Conservation (phyloP, 805 yeast species). For the Candida xiaguanensis region DNA sequence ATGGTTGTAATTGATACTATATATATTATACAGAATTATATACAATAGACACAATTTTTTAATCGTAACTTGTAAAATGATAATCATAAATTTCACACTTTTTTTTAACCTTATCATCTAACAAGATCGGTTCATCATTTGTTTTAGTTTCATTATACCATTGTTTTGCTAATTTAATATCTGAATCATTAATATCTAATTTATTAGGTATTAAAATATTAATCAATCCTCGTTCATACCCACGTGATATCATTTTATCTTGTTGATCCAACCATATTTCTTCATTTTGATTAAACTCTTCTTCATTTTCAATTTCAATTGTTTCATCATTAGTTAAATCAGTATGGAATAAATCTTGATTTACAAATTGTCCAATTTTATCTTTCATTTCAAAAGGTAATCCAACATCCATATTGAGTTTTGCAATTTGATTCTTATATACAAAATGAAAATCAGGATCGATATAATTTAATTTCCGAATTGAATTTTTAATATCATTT, state of each 20-base stretch:
- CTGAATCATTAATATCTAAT: background rate
- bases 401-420: background rate
- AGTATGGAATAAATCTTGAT: background rate
- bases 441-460: conserved; percentile 3
- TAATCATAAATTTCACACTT: background rate
- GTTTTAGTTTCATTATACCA: conserved; percentile 7
- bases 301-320: conserved; percentile 2
- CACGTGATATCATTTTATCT: conserved; percentile 8
- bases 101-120: background rate
- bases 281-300: conserved; percentile 4
- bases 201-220: conserved; percentile 5
- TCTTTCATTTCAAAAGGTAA: too few relatives aligned
- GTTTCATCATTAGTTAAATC: background rate
- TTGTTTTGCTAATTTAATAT: conserved; percentile 6
- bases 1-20: conserved; percentile 1
- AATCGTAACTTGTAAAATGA: conserved; percentile 3
- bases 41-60: background rate
- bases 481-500: background rate
- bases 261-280: conserved; percentile 5
- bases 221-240: conserved; percentile 11
- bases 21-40: background rate
- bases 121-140: conserved; percentile 4
- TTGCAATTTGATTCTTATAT: background rate
- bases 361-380: background rate
- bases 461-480: conserved; percentile 1